Evolutionary conservation across 805 yeast genomes (phyloP), one percentile per base, ranked within the genome.

Genomic region (Lachancea meyersii): DNA sequence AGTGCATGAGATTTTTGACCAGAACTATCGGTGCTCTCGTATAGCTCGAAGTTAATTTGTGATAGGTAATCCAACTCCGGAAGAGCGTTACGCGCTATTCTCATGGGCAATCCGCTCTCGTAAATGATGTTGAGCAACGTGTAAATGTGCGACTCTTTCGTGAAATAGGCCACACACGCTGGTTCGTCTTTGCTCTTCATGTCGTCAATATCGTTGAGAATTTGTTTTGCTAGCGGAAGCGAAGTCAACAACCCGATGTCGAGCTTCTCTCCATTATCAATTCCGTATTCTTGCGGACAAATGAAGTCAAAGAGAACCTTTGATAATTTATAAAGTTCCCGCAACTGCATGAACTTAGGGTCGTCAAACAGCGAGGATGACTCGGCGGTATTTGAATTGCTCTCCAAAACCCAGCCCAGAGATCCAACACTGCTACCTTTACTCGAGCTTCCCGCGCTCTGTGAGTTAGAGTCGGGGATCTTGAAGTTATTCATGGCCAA

Each of bases 261-360:
- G 47, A 93, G 73, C 60, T 93, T 93, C 63, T 93, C 98, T 55
- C 83, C 82, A 57, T 88, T 95, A 50, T 89, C 87, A 53, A 93
- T 93, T 49, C 99, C 99, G 60, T 93, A 93, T 60, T 93, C 99
- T 63, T 93, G 97, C 8, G 99, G 99, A 65, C 97, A 93, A 38
- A 93, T 88, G 58, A 91, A 93, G 65, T 93, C 99, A 68, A 93
- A 93, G 48, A 93, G 67, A 5, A 93, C 96, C 62, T 93, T 94
- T 1, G 96, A 86, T 43, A 93, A 71, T 49, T 91, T 73, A 61
- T 89, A 93, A 40, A 93, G 73, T 60, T 93, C 98, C 51, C 97
- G 73, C 45, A 93, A 71, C 48, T 86, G 75, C 24, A 83, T 82
- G 61, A 76, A 89, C 41, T 82, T 80, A 1, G 86, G 80, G 48